A percentile compares a stretch with the other conserved stretches of the same genome.
These are phyloP conservation scores for Trifolium dubium DNA, from an alignment of 306 rosid genomes.

Conservation along the genomic window DNA sequence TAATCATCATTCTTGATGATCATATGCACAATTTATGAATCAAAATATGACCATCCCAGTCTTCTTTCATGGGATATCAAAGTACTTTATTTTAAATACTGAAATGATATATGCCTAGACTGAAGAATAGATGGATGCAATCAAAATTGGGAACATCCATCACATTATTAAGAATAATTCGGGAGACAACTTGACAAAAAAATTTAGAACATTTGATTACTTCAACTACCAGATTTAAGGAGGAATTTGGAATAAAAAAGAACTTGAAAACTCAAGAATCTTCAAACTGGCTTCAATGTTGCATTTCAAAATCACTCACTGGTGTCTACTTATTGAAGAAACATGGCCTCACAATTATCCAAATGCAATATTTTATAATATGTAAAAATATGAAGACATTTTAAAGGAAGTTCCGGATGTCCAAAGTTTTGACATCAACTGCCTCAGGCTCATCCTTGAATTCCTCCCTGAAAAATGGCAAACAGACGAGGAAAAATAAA, in stretches of 20 bases:
- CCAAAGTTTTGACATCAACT: slow-evolving; percentile 74
- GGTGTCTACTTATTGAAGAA: slow-evolving; percentile 66
- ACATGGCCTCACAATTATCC: slow-evolving; percentile 53
- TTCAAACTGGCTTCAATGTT: slow-evolving; percentile 44
- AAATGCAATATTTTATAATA: slow-evolving; percentile 49
- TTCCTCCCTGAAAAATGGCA: slow-evolving; percentile 83
- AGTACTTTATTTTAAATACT: slow-evolving; percentile 8
- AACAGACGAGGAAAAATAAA: slow-evolving; percentile 21
- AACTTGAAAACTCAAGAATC: slow-evolving; percentile 41
- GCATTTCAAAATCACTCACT: slow-evolving; percentile 50
- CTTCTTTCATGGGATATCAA: not conserved
- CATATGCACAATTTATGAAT: not conserved
- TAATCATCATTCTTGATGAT: not conserved
- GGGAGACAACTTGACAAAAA: not conserved
- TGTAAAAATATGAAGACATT: slow-evolving; percentile 38
- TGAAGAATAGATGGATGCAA: not conserved
- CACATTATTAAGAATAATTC: not conserved
- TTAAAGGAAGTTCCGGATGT: slow-evolving; percentile 83
- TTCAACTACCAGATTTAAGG: slow-evolving; percentile 42
- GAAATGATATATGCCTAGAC: not conserved
- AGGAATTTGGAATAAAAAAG: slow-evolving; percentile 42
- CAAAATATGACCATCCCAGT: not conserved
- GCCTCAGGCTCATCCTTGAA: slow-evolving; percentile 76
- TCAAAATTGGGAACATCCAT: slow-evolving; percentile 27
- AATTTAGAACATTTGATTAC: slow-evolving; percentile 15